Evolutionary conservation across 495 filamentous ascomycete genomes (phyloP).

Genomic region (Penicillium argentinense): DNA sequence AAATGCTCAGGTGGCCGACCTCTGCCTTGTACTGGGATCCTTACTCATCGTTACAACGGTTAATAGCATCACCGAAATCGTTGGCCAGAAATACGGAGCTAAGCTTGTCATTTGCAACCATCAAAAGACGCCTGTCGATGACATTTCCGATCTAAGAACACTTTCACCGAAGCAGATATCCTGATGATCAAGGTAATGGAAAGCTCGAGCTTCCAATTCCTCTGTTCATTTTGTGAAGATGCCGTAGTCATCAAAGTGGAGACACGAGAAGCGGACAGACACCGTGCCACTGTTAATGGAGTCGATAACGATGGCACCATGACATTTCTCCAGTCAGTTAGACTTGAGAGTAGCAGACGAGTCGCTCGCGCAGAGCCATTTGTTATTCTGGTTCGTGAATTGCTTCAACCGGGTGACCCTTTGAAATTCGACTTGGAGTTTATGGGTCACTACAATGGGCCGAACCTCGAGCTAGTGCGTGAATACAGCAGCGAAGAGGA

Average conservation of each 20-base stretch:
- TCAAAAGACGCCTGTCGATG: slow-evolving; percentile 1
- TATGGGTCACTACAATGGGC: slow-evolving; percentile 5
- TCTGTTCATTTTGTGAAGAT: slow-evolving; percentile 1
- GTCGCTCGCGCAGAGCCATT: slow-evolving; percentile 11
- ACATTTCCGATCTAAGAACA: background rate
- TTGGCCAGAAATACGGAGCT: background rate
- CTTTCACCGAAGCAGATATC: slow-evolving; percentile 4
- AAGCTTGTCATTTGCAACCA: slow-evolving; percentile 8
- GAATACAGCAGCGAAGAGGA: background rate
- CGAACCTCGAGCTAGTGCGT: slow-evolving; percentile 7
- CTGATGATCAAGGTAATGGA: slow-evolving; percentile 5
- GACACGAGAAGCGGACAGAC: slow-evolving; percentile 1
- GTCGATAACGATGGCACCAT: slow-evolving; percentile 12
- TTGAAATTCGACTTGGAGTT: slow-evolving; percentile 4
- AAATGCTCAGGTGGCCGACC: slow-evolving; percentile 2
- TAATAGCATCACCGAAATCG: slow-evolving; percentile 1
- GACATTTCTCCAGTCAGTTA: slow-evolving; percentile 10
- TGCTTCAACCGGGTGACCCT: background rate
- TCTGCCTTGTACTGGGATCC: slow-evolving; percentile 5
- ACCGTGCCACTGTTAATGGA: slow-evolving; percentile 1
- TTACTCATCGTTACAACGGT: slow-evolving; percentile 1
- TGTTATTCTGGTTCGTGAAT: background rate
- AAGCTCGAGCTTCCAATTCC: background rate
- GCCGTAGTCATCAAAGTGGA: slow-evolving; percentile 3
- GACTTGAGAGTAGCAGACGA: slow-evolving; percentile 8